These are phyloP conservation scores for Dactylellina haptotyla DNA, from an alignment of 2,329 filamentous ascomycete genomes.

Conservation along the genomic window DNA sequence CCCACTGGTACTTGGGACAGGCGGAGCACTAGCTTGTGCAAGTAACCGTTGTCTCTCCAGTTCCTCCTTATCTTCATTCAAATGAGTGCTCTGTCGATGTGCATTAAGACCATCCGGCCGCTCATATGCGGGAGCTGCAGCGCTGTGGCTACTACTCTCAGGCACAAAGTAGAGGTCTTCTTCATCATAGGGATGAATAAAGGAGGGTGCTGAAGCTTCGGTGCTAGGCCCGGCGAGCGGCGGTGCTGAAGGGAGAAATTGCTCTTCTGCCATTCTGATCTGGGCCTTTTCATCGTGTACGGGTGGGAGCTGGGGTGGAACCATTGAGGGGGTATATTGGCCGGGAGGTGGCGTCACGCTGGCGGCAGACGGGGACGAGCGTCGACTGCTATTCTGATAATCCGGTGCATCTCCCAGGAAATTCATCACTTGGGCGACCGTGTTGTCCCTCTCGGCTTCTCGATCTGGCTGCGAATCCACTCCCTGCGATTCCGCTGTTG, in stretches of 20 bases:
- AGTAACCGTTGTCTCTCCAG: conserved; percentile 74
- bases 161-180: conserved; percentile 62
- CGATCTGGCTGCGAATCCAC: conserved; percentile 80
- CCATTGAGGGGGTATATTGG: conserved; percentile 51
- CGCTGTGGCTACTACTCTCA: conserved; percentile 44
- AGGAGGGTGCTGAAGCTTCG: conserved; percentile 64
- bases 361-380: conserved; percentile 62
- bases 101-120: conserved; percentile 51
- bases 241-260: conserved; percentile 55
- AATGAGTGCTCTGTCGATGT: conserved; percentile 31
- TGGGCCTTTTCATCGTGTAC: conserved; percentile 56
- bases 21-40: conserved; percentile 72
- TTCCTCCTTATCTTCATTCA: conserved; percentile 80
- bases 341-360: conserved; percentile 58
- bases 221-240: conserved; percentile 58
- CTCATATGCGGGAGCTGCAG: conserved; percentile 46
- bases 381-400: conserved; percentile 68
- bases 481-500: conserved; percentile 70
- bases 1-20: conserved; percentile 57
- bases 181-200: conserved; percentile 55
- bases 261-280: conserved; percentile 54
- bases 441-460: conserved; percentile 78
- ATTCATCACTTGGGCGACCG: conserved; percentile 66
- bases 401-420: conserved; percentile 64
- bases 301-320: conserved; percentile 48